phyloP scores from a whole-genome alignment of 1,284 basidiomycete genomes.

The Neotropicomus parvogracilis region DNA sequence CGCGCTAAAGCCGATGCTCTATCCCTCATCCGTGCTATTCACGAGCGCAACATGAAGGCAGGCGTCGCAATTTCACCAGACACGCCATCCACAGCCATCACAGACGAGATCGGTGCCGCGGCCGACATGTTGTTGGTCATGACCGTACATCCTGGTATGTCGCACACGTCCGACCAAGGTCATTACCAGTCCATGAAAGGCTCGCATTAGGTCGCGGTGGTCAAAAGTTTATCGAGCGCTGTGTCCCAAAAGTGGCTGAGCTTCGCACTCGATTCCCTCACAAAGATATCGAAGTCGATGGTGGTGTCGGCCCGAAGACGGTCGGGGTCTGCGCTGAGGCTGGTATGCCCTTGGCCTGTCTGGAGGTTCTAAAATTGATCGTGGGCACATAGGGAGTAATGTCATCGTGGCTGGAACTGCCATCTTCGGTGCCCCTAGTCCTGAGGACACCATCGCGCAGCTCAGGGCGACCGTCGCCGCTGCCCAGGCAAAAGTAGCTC shows the following conservation, averaged over 20 bases:
- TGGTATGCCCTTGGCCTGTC: constrained; percentile 46
- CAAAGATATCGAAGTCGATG: constrained; percentile 97
- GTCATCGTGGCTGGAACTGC: constrained; percentile 98
- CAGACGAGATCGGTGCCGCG: constrained; percentile 72
- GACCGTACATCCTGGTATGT: constrained; percentile 87
- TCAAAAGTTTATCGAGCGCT: constrained; percentile 94
- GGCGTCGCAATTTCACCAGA: constrained; percentile 94
- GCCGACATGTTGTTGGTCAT: constrained; percentile 96
- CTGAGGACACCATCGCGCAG: constrained; percentile 72
- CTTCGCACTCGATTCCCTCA: constrained; percentile 87
- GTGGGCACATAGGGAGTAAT: constrained; percentile 70
- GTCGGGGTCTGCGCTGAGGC: constrained; percentile 88
- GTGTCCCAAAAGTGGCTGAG: constrained; percentile 91
- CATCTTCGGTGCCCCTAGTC: constrained; percentile 81
- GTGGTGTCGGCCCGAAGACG: constrained; percentile 91
- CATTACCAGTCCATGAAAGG: background rate
- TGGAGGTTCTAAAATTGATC: background rate
- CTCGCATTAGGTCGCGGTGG: constrained; percentile 73
- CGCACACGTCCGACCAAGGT: background rate
- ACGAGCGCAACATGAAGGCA: constrained; percentile 77
- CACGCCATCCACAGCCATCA: constrained; percentile 82
- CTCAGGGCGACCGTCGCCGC: constrained; percentile 72
- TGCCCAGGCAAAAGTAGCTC: constrained; percentile 54
- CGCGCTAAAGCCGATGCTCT: constrained; percentile 61
- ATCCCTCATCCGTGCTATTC: constrained; percentile 75